These are phyloP conservation scores for Yarrowia keelungensis DNA, from an alignment of 805 yeast genomes.

Conservation along the genomic window DNA sequence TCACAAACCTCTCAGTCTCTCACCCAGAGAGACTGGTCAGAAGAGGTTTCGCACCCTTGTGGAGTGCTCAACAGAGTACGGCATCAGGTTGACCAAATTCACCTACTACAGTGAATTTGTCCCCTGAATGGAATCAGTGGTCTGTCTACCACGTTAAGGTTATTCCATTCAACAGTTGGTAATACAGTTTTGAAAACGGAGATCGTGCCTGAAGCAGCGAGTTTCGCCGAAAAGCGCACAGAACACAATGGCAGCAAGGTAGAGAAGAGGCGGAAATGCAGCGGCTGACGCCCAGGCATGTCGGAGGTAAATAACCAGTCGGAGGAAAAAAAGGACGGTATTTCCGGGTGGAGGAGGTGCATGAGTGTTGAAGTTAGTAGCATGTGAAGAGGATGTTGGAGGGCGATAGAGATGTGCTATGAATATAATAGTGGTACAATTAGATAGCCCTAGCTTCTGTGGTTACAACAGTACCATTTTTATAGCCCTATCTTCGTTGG, in stretches of 20 bases:
- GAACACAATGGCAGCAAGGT: not conserved
- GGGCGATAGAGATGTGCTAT: not conserved
- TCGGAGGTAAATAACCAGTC: not conserved
- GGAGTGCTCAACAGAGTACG: too few species aligned
- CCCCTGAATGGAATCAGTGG: too few species aligned
- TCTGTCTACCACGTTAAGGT: too few species aligned
- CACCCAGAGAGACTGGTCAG: too few species aligned
- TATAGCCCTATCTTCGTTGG: too few species aligned
- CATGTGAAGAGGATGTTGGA: not conserved
- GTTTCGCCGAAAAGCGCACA: not conserved
- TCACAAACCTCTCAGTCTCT: too few species aligned
- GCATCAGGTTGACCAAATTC: too few species aligned
- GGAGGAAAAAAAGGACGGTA: not conserved
- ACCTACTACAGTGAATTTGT: too few species aligned
- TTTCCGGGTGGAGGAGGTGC: slow-evolving; percentile 17
- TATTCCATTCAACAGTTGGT: too few species aligned
- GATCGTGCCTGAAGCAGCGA: not conserved
- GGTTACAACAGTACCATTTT: too few species aligned
- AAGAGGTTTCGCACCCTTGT: too few species aligned
- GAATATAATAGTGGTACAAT: not conserved
- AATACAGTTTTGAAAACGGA: not conserved
- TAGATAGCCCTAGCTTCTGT: not conserved
- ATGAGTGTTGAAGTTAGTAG: not conserved
- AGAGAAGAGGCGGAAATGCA: not conserved
- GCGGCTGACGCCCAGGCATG: not conserved